These are phyloP conservation scores for Brasilioporus rufonigricans DNA, from an alignment of 768 basidiomycete genomes.

Conservation along the genomic window DNA sequence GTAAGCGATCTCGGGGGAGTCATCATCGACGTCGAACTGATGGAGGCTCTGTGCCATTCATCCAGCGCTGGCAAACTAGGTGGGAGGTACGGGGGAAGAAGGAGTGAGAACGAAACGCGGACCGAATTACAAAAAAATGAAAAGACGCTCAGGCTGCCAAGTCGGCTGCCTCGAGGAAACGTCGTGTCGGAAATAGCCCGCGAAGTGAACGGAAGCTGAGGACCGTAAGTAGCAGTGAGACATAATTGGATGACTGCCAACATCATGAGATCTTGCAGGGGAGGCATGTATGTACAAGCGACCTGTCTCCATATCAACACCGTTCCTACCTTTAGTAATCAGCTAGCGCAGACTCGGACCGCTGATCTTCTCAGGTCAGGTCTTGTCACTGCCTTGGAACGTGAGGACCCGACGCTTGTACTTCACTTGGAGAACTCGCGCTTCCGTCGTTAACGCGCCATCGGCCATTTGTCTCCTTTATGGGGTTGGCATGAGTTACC, in stretches of 20 bases:
- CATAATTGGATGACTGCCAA: not conserved
- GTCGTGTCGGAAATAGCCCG: conserved; percentile 26
- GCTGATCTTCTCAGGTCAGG: not conserved
- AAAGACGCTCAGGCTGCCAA: conserved; percentile 20
- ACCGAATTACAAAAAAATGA: conserved; percentile 1
- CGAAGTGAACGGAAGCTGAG: conserved; percentile 5
- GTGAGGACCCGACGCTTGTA: not conserved
- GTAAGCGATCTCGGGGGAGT: conserved; percentile 63
- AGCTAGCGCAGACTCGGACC: conserved; percentile 1
- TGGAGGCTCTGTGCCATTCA: conserved; percentile 28
- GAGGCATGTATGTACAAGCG: not conserved
- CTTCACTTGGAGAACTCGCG: not conserved
- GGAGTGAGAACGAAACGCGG: conserved; percentile 10
- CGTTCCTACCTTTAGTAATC: conserved; percentile 2
- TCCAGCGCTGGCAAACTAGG: conserved; percentile 23
- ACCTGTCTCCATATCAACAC: conserved; percentile 24
- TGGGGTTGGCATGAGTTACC: conserved; percentile 13
- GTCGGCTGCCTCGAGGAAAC: conserved; percentile 30
- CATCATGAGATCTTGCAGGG: not conserved
- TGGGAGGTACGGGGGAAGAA: conserved; percentile 3
- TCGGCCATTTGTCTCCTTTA: not conserved
- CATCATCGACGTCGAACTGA: conserved; percentile 58
- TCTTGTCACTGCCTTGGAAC: not conserved
- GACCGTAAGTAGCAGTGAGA: not conserved
- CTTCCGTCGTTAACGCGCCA: not conserved